Evolutionary conservation across 75 land plant species (phyloP), one percentile per base, ranked within the genome.

Genomic region (Pseudotsuga menziesii): DNA sequence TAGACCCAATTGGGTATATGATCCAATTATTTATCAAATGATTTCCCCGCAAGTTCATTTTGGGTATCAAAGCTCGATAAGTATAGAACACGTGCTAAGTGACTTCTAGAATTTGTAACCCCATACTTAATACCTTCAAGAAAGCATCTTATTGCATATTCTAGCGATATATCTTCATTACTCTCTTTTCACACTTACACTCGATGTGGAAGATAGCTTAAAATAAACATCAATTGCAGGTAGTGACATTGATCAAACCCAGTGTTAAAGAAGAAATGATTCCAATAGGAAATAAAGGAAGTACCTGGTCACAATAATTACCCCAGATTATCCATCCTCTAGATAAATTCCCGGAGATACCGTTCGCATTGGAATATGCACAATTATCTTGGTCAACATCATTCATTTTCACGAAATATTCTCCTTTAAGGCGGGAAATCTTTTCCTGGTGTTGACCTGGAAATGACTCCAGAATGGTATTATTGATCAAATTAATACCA

Each of bases 291-390:
- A 54, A n/a, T 58, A 48, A 63, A 70, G 4, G n/a, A n/a, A n/a
- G n/a, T 77, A 97, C 99, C 98, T 89, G 90, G 71, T 97, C 99
- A 87, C 95, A 92, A 83, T 92, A 93, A 84, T 91, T 94, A 66
- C 99, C 99, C 99, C 99, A 97, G 84, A 95, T 97, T 76, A 97
- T 97, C 98, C 99, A 97, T 55, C 99, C 99, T 82, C 94, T 97
- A 20, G 98, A 88, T 61, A 94, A 82, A 77, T 89, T 89, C 78
- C 89, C 94, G 82, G 81, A 94, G 44, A 94, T 85, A 63, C 78
- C 84, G 57, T 92, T 94, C 0, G 98, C 92, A 85, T 80, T 85
- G 20, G 98, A 94, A 74, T 89, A 97, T 27, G 89, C 83, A 76
- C 76, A 74, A 83, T 97, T 97, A 22, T 95, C 98, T 79, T 76